These are phyloP conservation scores for Alternaria postmessia DNA, from an alignment of 2,329 filamentous ascomycete genomes.

Conservation along the genomic window DNA sequence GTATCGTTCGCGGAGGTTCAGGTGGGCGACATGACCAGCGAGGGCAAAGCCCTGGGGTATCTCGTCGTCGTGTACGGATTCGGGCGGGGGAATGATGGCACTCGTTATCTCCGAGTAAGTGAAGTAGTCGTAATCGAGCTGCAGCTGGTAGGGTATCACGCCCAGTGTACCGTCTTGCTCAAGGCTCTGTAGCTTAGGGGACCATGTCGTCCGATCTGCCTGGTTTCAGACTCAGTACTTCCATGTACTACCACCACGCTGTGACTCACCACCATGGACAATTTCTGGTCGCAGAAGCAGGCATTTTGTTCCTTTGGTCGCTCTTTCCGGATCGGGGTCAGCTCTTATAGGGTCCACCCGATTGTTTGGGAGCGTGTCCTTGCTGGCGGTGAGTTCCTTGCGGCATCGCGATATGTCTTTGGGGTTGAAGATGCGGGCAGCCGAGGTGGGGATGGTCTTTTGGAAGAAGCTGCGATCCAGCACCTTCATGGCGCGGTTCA, in stretches of 20 bases:
- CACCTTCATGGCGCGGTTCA: conserved; percentile 78
- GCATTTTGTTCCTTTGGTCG: conserved; percentile 56
- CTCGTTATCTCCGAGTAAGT: conserved; percentile 84
- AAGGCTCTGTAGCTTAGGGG: conserved; percentile 71
- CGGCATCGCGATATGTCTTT: conserved; percentile 78
- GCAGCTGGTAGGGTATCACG: conserved; percentile 77
- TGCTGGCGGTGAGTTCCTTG: conserved; percentile 69
- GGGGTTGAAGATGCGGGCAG: conserved; percentile 78
- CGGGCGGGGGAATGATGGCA: conserved; percentile 73
- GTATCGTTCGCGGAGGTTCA: conserved; percentile 87
- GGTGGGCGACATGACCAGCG: conserved; percentile 91
- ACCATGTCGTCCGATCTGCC: conserved; percentile 79
- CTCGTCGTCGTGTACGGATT: conserved; percentile 78
- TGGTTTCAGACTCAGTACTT: conserved; percentile 48
- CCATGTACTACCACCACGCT: conserved; percentile 15
- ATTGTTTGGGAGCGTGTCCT: conserved; percentile 71
- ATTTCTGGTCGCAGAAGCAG: conserved; percentile 57
- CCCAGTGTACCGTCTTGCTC: conserved; percentile 73
- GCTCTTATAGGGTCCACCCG: conserved; percentile 66
- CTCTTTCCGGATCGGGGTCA: conserved; percentile 69
- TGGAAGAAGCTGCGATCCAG: conserved; percentile 87
- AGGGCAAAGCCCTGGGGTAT: conserved; percentile 86
- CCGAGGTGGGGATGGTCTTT: conserved; percentile 77
- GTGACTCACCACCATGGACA: conserved; percentile 47
- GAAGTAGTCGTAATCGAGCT: conserved; percentile 86